Percentiles rank a stretch among this genome's conserved stretches.
phyloP scores from a whole-genome alignment of 805 yeast species.

The Hanseniaspora taiwanica region DNA sequence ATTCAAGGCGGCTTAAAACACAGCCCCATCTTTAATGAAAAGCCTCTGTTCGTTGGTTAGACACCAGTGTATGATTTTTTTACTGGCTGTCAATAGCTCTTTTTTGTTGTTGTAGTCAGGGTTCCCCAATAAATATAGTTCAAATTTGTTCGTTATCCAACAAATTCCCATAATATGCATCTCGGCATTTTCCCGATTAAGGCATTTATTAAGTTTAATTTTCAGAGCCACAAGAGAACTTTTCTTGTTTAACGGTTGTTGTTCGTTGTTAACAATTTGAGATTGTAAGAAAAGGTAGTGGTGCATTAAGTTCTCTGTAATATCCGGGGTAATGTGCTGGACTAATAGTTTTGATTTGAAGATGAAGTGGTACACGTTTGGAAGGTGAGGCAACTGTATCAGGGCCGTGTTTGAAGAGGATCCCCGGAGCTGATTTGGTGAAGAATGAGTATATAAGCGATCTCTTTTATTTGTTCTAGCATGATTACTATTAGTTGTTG shows the following conservation, averaged over 20 bases:
- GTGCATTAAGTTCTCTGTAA: slow-evolving; percentile 4
- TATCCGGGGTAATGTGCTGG: slow-evolving; percentile 10
- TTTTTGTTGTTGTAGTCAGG: slow-evolving; percentile 46
- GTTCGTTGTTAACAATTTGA: slow-evolving; percentile 12
- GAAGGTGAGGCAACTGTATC: slow-evolving; percentile 26
- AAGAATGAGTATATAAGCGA: too few species aligned
- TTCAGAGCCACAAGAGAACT: not conserved
- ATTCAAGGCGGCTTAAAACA: slow-evolving; percentile 26
- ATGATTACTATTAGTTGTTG: too few species aligned
- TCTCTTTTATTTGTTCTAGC: too few species aligned
- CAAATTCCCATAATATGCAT: slow-evolving; percentile 29
- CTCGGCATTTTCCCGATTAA: not conserved
- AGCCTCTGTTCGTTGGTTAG: slow-evolving; percentile 53
- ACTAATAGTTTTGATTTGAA: slow-evolving; percentile 46
- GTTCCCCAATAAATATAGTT: slow-evolving; percentile 38
- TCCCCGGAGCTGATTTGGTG: too few species aligned
- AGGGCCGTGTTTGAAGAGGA: too few species aligned
- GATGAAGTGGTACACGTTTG: slow-evolving; percentile 57
- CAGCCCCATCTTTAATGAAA: slow-evolving; percentile 64
- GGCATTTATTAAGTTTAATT: slow-evolving; percentile 6
- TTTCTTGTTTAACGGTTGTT: slow-evolving; percentile 10
- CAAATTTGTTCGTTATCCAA: slow-evolving; percentile 48
- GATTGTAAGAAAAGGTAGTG: slow-evolving; percentile 8
- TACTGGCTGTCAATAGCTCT: slow-evolving; percentile 45
- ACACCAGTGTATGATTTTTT: slow-evolving; percentile 64